Evolutionary conservation across 495 filamentous ascomycete species (phyloP), one percentile per base, ranked within the genome.

Genomic region (Podospora didyma): DNA sequence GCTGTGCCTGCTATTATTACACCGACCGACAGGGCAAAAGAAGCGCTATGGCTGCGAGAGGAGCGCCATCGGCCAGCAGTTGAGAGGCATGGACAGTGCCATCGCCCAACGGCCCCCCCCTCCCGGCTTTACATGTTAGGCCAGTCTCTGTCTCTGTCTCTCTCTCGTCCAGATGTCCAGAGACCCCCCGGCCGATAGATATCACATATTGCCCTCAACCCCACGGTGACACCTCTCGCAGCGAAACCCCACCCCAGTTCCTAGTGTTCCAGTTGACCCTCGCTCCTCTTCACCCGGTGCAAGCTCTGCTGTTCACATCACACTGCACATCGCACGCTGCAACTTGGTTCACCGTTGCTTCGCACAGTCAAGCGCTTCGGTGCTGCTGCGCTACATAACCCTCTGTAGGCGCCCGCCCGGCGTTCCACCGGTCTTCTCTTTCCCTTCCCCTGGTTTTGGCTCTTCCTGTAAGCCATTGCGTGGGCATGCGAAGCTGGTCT

Each of bases 1-100:
- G 59, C 53, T 60, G 45, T 63, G 46, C 49, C 56, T 67, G 67
- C 73, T 75, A 73, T 75, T 66, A 73, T 71, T 71, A 71, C 61
- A 58, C 59, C 31, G 47, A 47, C 44, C 42, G 50, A 26, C n/a
- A 49, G 50, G 57, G 31, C 56, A 37, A n/a, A 37, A 14, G 17
- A 47, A 44, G 51, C 39, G 12, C 12, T 42, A 17, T 14, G n/a
- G 39, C 41, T 44, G 41, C 41, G 41, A 44, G 41, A 44, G 26
- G 16, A 44, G 41, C 41, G 41, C 41, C 41, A 44, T 44, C 41
- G 19, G 41, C 3, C 14, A 42, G 39, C 39, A 42, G 12, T 16
- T 12, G 39, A 42, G 39, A 16, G 39, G 39, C 39, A 9, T 42
- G 39, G 39, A 42, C 14, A 20, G 14, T 3, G 41, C 46, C 46